These are phyloP conservation scores for Cryptosporidium sp. DNA, from an alignment of 169 alveolate genomes.

Conservation along the genomic window DNA sequence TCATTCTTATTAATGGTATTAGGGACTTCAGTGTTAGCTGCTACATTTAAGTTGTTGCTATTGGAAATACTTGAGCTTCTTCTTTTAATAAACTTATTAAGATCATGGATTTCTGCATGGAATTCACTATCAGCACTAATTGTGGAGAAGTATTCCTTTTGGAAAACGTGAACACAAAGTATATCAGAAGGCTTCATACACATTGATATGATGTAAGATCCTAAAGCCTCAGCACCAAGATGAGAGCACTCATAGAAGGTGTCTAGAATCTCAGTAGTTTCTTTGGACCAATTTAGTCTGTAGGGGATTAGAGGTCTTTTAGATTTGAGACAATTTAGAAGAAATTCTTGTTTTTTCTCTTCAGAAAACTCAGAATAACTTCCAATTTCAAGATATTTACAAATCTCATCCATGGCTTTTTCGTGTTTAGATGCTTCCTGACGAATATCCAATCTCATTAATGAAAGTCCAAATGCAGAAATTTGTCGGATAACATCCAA, in stretches of 20 bases:
- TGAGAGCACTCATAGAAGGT: slow-evolving; percentile 83
- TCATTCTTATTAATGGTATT: background rate
- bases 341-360: slow-evolving; percentile 78
- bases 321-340: slow-evolving; percentile 78
- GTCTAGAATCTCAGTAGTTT: slow-evolving; percentile 79
- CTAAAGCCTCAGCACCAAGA: slow-evolving; percentile 84
- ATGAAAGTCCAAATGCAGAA: slow-evolving; percentile 83
- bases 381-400: slow-evolving; percentile 78
- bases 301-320: slow-evolving; percentile 82
- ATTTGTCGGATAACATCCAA: slow-evolving; percentile 81
- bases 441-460: slow-evolving; percentile 84
- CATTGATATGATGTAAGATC: slow-evolving; percentile 87
- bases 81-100: slow-evolving; percentile 38
- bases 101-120: slow-evolving; percentile 50
- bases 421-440: slow-evolving; percentile 86
- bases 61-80: background rate
- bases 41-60: background rate
- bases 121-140: slow-evolving; percentile 72
- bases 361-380: slow-evolving; percentile 81
- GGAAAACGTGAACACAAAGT: slow-evolving; percentile 82
- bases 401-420: slow-evolving; percentile 80
- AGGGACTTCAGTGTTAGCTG: background rate
- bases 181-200: slow-evolving; percentile 86
- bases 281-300: slow-evolving; percentile 80
- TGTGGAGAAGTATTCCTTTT: slow-evolving; percentile 74